phyloP scores from a whole-genome alignment of 2,329 filamentous ascomycete genomes.

The Alternaria conjuncta region DNA sequence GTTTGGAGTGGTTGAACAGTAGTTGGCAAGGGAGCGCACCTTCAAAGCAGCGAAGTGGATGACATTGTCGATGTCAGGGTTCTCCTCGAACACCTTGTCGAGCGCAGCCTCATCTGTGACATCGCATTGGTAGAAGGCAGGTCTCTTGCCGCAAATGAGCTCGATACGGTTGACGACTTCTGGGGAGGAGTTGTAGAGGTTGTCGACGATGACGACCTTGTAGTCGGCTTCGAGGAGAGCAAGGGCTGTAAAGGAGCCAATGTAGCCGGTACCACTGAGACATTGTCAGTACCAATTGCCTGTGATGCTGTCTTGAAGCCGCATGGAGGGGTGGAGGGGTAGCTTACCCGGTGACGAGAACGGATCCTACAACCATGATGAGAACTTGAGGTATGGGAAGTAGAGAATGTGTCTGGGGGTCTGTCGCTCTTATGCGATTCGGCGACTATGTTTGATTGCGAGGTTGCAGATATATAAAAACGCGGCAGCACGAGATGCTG shows the following conservation, averaged over 20 bases:
- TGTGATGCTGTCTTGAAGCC: constrained; percentile 1
- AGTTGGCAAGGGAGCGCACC: constrained; percentile 57
- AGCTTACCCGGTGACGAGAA: constrained; percentile 86
- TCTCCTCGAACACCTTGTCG: constrained; percentile 84
- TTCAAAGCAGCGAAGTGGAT: constrained; percentile 99
- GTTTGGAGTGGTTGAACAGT: neutral
- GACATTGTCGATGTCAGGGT: constrained; percentile 95
- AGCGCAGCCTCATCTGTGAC: constrained; percentile 84
- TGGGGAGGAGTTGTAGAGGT: constrained; percentile 93
- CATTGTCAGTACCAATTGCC: constrained; percentile 12
- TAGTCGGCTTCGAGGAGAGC: constrained; percentile 92
- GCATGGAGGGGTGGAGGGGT: constrained; percentile 37
- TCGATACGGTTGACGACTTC: constrained; percentile 95
- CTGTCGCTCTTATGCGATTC: neutral
- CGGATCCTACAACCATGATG: constrained; percentile 80
- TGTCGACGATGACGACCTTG: constrained; percentile 96
- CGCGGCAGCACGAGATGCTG: constrained; percentile 20
- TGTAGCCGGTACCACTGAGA: constrained; percentile 92
- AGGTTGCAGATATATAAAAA: constrained; percentile 27
- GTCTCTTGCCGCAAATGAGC: constrained; percentile 86
- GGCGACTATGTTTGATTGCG: constrained; percentile 8
- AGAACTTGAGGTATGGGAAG: neutral
- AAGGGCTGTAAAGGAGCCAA: constrained; percentile 94
- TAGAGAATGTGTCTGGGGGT: neutral
- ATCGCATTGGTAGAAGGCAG: constrained; percentile 83